Evolutionary conservation across 2,329 filamentous ascomycete genomes (phyloP).

Genomic region (Helicocarpus griseus): DNA sequence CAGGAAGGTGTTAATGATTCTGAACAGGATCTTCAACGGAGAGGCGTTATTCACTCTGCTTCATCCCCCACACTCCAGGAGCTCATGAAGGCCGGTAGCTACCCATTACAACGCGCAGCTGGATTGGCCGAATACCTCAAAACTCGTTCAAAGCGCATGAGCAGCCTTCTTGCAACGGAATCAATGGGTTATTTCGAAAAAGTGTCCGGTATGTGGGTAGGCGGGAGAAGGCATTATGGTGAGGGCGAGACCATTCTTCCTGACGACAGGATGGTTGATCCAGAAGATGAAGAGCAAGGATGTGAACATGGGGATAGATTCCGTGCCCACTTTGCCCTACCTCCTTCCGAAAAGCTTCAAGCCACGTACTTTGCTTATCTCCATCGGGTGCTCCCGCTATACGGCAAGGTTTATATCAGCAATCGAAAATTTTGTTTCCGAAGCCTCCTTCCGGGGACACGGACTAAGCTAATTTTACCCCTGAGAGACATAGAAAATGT

Average conservation of each 20-base stretch:
- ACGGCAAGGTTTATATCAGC: conserved; percentile 94
- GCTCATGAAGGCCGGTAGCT: conserved; percentile 54
- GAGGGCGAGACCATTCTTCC: conserved; percentile 57
- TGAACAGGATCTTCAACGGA: conserved; percentile 16
- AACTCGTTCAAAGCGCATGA: conserved; percentile 69
- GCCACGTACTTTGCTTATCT: conserved; percentile 89
- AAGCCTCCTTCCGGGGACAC: conserved; percentile 76
- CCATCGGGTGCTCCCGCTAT: conserved; percentile 80
- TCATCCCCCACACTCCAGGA: conserved; percentile 48
- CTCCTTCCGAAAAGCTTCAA: conserved; percentile 68
- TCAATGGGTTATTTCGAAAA: conserved; percentile 96
- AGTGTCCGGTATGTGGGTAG: conserved; percentile 94
- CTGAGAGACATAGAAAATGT: conserved; percentile 87
- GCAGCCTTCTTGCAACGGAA: conserved; percentile 71
- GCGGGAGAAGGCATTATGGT: conserved; percentile 79
- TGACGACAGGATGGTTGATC: conserved; percentile 52
- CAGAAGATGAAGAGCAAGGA: conserved; percentile 47
- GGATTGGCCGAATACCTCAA: conserved; percentile 76
- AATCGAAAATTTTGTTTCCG: conserved; percentile 84
- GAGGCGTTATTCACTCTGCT: conserved; percentile 16
- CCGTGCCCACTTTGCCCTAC: conserved; percentile 81
- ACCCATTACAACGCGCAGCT: conserved; percentile 73
- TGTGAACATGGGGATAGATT: conserved; percentile 58
- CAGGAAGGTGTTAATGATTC: conserved; percentile 16
- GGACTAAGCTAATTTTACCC: conserved; percentile 86